Base-by-base conservation (phyloP, 768 basidiomycete species). In the Trametes meyenii region DNA sequence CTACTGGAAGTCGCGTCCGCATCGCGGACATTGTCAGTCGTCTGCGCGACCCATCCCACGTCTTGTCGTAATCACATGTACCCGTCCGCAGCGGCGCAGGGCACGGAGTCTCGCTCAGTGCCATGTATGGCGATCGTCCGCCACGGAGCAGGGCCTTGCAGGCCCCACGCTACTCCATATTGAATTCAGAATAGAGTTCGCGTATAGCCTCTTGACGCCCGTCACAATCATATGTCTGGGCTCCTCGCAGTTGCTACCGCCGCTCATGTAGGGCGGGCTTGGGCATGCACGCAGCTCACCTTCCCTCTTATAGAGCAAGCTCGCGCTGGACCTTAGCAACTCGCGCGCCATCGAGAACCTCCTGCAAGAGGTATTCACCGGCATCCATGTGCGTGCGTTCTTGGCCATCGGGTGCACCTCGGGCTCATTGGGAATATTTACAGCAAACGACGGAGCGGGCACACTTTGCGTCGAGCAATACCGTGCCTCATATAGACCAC, bases 291-390 rank as follows among this genome's bases (percentile, higher is more conserved):
- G 51, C 61, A 57, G 50, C 57, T 63, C 7, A 54, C 39, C 6
- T 21, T 14, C 23, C 39, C 19, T 14, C 35, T 50, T 21, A 1
- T 67, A 91, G 89, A 79, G 79, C 53, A 84, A 82, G 69, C 80
- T 92, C 23, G 81, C 86, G 42, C 85, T 89, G 66, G 83, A 86
- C 69, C 75, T 92, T 56, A 86, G 86, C 67, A 91, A 91, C 69
- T 90, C 90, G 56, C 78, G 87, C 55, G 85, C 87, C 17, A 85
- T 92, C 62, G 88, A 92, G 65, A 81, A 82, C 62, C 80, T 85
- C 24, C 78, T 92, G 36, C 84, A 85, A 63, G 88, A 89, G 54
- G 83, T 87, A 4, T 81, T 84, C 55, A 78, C 75, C 63, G 81
- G 80, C 50, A 77, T 92, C 35, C 83, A 86, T 69, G 90, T 87